Base-by-base conservation (phyloP, 352 stramenopile species). In the Pythium volutum region DNA sequence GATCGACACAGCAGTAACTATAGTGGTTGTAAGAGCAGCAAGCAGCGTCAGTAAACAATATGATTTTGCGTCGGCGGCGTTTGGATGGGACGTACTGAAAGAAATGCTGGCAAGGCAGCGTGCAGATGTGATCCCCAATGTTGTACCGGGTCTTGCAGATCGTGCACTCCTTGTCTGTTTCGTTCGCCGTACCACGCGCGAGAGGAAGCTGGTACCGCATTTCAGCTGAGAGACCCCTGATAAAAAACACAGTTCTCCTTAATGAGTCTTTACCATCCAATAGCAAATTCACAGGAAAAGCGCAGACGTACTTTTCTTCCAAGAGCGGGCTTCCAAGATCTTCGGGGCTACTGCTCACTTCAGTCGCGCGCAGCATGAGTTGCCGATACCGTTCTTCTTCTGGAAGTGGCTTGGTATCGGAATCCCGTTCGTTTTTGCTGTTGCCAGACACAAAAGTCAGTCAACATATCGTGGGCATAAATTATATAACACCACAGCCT, bases 121-220 rank as follows among this genome's bases (percentile, higher is more conserved):
- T 92, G 27, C 89, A 80, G 45, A 95, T 92, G 50, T 93, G 81
- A 59, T 92, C 84, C 3, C 85, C 83, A 51, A 95, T 93, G 22
- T 79, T 83, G 66, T 95, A 95, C 22, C 71, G 67, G 58, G 89
- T 71, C 64, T 95, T 84, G 52, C 85, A 95, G 69, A 95, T 95
- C 33, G 85, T 83, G 70, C 85, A 94, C 45, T 94, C 81, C 48
- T 90, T 94, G 59, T 84, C 81, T 26, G 73, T 93, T 64, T 94
- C 85, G 39, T 91, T 91, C 29, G 73, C 81, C 54, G 85, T 94
- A 0, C 85, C 83, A 25, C 88, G 62, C 18, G 79, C 81, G 38
- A 94, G 64, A n/a, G 85, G 85, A 9, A 94, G 71, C 31, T 90
- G 82, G 55, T 91, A 91, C 20, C 85, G 83, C 67, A 93, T 79